phyloP scores from a whole-genome alignment of 768 basidiomycete species.

The Neoboletus brunneissimus region DNA sequence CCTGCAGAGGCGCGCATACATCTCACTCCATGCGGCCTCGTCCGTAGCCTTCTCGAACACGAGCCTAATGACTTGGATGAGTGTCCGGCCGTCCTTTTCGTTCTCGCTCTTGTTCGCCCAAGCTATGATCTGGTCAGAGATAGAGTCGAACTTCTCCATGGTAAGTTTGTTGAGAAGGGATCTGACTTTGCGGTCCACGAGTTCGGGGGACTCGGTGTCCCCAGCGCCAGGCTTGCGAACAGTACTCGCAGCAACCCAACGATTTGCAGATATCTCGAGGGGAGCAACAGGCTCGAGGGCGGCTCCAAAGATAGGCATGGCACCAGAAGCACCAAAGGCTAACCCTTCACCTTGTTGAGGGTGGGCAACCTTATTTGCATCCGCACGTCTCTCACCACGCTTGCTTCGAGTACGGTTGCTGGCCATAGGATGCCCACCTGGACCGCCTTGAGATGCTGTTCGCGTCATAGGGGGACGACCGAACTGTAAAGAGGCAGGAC shows the following conservation, averaged over 20 bases:
- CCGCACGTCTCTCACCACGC: conserved; percentile 78
- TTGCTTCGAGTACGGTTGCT: conserved; percentile 71
- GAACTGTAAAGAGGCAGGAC: conserved; percentile 46
- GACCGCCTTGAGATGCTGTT: conserved; percentile 63
- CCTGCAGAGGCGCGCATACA: conserved; percentile 94
- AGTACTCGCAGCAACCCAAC: conserved; percentile 61
- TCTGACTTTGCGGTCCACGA: conserved; percentile 93
- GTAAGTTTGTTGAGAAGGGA: conserved; percentile 91
- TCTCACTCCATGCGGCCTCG: conserved; percentile 93
- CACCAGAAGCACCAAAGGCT: conserved; percentile 30
- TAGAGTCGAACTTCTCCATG: conserved; percentile 94
- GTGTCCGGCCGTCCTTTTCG: conserved; percentile 89
- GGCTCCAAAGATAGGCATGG: conserved; percentile 27
- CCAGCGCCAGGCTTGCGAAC: conserved; percentile 40
- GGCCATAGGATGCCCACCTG: conserved; percentile 46
- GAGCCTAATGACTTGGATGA: conserved; percentile 93
- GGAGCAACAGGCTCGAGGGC: conserved; percentile 70
- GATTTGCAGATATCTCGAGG: conserved; percentile 73
- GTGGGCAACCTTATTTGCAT: conserved; percentile 44
- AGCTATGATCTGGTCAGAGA: conserved; percentile 89
- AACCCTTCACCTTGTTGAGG: conserved; percentile 39
- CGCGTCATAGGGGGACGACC: conserved; percentile 65
- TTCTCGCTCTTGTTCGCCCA: conserved; percentile 94
- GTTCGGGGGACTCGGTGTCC: conserved; percentile 72
- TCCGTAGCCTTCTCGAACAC: conserved; percentile 98